Evolutionary conservation across 139 green algal species (phyloP).

Genomic region (Chlorella sorokiniana): DNA sequence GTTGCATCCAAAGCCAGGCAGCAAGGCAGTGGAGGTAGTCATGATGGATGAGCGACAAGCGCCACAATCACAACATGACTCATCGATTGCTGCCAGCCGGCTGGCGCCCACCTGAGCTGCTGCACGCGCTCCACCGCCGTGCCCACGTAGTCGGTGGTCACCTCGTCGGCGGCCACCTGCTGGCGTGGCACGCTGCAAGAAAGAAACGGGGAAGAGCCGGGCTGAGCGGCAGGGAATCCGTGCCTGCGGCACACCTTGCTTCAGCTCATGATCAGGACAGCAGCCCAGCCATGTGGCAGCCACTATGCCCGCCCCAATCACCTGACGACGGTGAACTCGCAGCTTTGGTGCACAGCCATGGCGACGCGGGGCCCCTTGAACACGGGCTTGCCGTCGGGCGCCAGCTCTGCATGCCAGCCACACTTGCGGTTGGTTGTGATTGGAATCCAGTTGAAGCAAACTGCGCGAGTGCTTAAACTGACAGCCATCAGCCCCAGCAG

Average conservation of each 20-base stretch:
- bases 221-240: not conserved
- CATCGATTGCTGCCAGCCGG: slow-evolving; percentile 50
- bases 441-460: not conserved
- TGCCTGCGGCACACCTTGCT: not conserved
- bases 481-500: not conserved
- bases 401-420: slow-evolving; percentile 29
- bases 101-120: slow-evolving; percentile 46
- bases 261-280: not conserved
- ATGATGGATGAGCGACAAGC: not conserved
- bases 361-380: slow-evolving; percentile 72
- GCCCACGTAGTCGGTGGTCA: slow-evolving; percentile 56
- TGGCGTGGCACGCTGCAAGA: slow-evolving; percentile 19
- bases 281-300: not conserved
- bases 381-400: slow-evolving; percentile 68
- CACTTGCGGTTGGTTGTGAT: not conserved
- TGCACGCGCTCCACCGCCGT: slow-evolving; percentile 51
- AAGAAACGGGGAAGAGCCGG: not conserved
- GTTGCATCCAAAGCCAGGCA: too few species aligned
- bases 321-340: slow-evolving; percentile 44
- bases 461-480: too few species aligned
- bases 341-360: slow-evolving; percentile 69
- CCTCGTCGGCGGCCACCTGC: slow-evolving; percentile 26
- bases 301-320: not conserved
- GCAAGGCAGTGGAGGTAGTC: too few species aligned
- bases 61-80: not conserved